Conservation (phyloP, 768 basidiomycete species). For the Mycena vitilis region DNA sequence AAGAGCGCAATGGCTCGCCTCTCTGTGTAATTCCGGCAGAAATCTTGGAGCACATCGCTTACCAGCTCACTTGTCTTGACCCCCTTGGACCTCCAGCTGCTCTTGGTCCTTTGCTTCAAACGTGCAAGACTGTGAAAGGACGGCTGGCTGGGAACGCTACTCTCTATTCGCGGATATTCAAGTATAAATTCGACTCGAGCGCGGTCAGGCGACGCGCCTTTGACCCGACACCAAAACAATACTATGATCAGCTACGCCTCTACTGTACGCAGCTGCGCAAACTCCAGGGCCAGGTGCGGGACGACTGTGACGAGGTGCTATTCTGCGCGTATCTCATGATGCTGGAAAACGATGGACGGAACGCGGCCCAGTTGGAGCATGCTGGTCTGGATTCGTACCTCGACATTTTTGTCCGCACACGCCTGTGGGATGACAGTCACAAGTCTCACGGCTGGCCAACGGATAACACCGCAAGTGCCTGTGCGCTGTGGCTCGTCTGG, state of each 20-base stretch:
- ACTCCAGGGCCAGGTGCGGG: conserved; percentile 48
- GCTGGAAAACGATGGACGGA: conserved; percentile 76
- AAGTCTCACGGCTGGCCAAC: conserved; percentile 65
- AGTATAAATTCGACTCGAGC: conserved; percentile 64
- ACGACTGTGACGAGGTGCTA: conserved; percentile 52
- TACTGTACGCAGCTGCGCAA: conserved; percentile 54
- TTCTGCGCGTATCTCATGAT: conserved; percentile 66
- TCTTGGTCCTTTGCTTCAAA: conserved; percentile 61
- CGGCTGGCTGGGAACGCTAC: conserved; percentile 48
- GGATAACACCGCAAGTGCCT: conserved; percentile 60
- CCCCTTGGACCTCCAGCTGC: conserved; percentile 59
- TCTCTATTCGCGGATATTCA: conserved; percentile 68
- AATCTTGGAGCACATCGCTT: conserved; percentile 64
- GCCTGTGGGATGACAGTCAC: conserved; percentile 55
- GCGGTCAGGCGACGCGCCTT: conserved; percentile 66
- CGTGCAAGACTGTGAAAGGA: conserved; percentile 53
- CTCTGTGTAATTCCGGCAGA: conserved; percentile 51
- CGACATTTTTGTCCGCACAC: conserved; percentile 55
- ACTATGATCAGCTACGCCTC: conserved; percentile 49
- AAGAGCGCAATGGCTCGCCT: conserved; percentile 18
- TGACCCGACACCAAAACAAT: conserved; percentile 45
- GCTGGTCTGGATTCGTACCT: conserved; percentile 63
- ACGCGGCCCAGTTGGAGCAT: conserved; percentile 64
- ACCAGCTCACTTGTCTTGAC: conserved; percentile 55
- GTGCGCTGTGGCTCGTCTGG: conserved; percentile 76